Evolutionary conservation across 2,329 filamentous ascomycete species (phyloP).

Genomic region (Mycosphaerella arachidis): DNA sequence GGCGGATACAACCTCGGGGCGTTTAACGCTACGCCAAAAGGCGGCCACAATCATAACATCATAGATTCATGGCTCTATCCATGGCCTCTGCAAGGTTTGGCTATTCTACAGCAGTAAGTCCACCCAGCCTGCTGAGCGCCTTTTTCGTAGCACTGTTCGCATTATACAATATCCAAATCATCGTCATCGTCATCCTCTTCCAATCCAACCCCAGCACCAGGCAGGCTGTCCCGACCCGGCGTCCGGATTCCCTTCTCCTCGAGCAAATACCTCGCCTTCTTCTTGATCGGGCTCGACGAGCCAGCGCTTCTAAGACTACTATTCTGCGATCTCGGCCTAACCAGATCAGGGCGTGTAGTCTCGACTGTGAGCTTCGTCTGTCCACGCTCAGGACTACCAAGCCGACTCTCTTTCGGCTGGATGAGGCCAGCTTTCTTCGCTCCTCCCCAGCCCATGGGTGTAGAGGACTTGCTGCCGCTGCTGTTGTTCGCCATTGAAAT

Average conservation of each 20-base stretch:
- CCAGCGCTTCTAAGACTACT: constrained; percentile 22
- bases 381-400: constrained; percentile 28
- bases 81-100: neutral
- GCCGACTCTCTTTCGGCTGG: constrained; percentile 29
- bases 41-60: neutral
- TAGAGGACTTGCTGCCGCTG: constrained; percentile 28
- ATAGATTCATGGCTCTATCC: neutral
- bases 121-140: neutral
- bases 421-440: constrained; percentile 40
- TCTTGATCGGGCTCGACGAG: constrained; percentile 41
- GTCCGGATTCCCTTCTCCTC: constrained; percentile 47
- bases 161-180: constrained; percentile 46
- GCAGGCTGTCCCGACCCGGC: constrained; percentile 45
- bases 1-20: too few species aligned
- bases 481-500: constrained; percentile 19
- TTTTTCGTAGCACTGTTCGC: neutral
- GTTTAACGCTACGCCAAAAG: neutral
- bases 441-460: constrained; percentile 48
- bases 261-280: constrained; percentile 46
- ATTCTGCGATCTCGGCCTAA: constrained; percentile 21
- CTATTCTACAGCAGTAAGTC: neutral
- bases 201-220: constrained; percentile 30
- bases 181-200: constrained; percentile 42
- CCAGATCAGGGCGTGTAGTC: constrained; percentile 6
- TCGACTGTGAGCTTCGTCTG: constrained; percentile 22